Percentiles rank a stretch among this genome's conserved stretches.
These are phyloP conservation scores for Colletotrichum camelliae DNA, from an alignment of 2,329 filamentous ascomycete species.

Conservation along the genomic window DNA sequence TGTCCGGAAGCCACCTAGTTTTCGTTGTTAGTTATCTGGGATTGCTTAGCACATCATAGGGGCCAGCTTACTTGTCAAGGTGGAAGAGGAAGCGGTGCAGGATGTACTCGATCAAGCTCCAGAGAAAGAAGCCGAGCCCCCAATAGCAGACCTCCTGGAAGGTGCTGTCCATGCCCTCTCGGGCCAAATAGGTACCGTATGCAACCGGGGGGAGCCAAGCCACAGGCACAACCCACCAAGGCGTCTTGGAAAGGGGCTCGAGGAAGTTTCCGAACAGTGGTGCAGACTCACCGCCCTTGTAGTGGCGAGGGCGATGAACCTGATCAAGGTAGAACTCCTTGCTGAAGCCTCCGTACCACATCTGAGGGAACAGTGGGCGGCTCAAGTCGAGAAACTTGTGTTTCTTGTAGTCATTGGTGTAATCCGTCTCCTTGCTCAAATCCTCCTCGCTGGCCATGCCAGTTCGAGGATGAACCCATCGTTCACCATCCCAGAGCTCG, in stretches of 20 bases:
- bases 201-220: slow-evolving; percentile 83
- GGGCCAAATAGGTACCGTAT: slow-evolving; percentile 74
- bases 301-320: slow-evolving; percentile 93
- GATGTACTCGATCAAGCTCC: slow-evolving; percentile 89
- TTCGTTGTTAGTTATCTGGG: slow-evolving; percentile 32
- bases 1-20: slow-evolving; percentile 83
- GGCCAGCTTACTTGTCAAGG: slow-evolving; percentile 76
- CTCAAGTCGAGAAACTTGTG: slow-evolving; percentile 95
- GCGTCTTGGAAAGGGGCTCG: slow-evolving; percentile 94
- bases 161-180: slow-evolving; percentile 60
- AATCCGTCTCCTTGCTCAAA: slow-evolving; percentile 84
- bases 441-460: slow-evolving; percentile 92
- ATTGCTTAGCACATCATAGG: neutral
- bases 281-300: slow-evolving; percentile 90
- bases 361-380: slow-evolving; percentile 83
- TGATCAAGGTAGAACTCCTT: slow-evolving; percentile 98
- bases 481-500: slow-evolving; percentile 21
- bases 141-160: slow-evolving; percentile 65
- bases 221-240: slow-evolving; percentile 89
- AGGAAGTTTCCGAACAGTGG: slow-evolving; percentile 97
- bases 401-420: slow-evolving; percentile 76
- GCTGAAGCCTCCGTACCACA: slow-evolving; percentile 86
- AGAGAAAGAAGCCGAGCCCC: slow-evolving; percentile 74
- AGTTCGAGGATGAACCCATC: slow-evolving; percentile 65
- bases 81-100: slow-evolving; percentile 94